These are phyloP conservation scores for Colletotrichum sp. DNA, from an alignment of 2,329 filamentous ascomycete genomes.

Conservation along the genomic window DNA sequence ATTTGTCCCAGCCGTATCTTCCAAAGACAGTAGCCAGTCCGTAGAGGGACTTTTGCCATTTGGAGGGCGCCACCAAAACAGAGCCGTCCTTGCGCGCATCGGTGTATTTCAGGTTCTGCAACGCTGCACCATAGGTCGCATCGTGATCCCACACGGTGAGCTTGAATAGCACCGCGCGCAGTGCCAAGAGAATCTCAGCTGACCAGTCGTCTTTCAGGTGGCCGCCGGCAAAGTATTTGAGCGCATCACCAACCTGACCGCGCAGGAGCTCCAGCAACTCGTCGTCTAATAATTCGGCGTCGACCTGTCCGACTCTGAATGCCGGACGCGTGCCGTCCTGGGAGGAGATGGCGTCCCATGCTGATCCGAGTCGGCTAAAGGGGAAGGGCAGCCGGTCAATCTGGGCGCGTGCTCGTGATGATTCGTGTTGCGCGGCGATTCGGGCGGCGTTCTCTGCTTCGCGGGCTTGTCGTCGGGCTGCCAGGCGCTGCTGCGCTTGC, in stretches of 20 bases:
- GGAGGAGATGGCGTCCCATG: slow-evolving; percentile 76
- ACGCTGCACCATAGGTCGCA: slow-evolving; percentile 88
- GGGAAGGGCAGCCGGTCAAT: slow-evolving; percentile 66
- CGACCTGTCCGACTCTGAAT: slow-evolving; percentile 94
- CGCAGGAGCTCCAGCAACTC: slow-evolving; percentile 88
- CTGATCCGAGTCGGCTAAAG: slow-evolving; percentile 61
- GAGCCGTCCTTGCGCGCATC: slow-evolving; percentile 75
- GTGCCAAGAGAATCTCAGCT: slow-evolving; percentile 78
- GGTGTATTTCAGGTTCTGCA: slow-evolving; percentile 90
- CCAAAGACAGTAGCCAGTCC: slow-evolving; percentile 87
- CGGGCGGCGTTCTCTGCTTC: slow-evolving; percentile 69
- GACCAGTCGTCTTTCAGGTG: slow-evolving; percentile 86
- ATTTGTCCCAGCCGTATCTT: slow-evolving; percentile 88
- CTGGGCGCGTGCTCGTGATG: slow-evolving; percentile 58
- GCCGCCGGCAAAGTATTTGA: slow-evolving; percentile 82
- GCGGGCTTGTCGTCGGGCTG: slow-evolving; percentile 78
- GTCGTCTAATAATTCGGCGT: slow-evolving; percentile 93
- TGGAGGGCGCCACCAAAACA: slow-evolving; percentile 73
- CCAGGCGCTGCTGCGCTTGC: slow-evolving; percentile 86
- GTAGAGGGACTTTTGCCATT: slow-evolving; percentile 83
- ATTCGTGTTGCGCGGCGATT: slow-evolving; percentile 55
- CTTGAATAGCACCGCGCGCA: slow-evolving; percentile 88
- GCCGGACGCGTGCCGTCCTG: slow-evolving; percentile 82
- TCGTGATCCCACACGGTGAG: slow-evolving; percentile 96
- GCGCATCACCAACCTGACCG: slow-evolving; percentile 82